phyloP scores from a whole-genome alignment of 495 filamentous ascomycete genomes.

The Zalerion maritima region DNA sequence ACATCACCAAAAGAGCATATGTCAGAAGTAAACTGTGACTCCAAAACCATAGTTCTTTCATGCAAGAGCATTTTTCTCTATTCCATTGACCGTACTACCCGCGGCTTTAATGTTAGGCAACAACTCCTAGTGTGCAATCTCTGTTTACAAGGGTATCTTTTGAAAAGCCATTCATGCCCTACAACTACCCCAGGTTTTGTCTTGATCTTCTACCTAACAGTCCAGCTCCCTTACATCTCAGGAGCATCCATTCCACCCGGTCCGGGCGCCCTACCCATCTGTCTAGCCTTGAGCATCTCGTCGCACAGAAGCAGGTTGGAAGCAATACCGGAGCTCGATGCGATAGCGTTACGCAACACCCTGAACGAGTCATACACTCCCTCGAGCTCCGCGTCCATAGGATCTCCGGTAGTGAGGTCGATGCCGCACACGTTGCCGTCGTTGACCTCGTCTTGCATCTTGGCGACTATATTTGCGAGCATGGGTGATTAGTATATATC shows the following conservation, averaged over 20 bases:
- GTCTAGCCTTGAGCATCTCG: conserved; percentile 91
- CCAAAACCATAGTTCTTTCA: too few relatives aligned
- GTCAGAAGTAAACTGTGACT: too few relatives aligned
- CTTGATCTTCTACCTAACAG: too few relatives aligned
- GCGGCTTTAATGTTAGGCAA: too few relatives aligned
- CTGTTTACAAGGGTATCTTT: too few relatives aligned
- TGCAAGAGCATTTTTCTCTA: too few relatives aligned
- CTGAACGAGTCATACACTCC: conserved; percentile 96
- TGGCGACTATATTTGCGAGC: conserved; percentile 45
- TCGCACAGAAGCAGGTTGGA: conserved; percentile 92
- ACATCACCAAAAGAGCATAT: too few relatives aligned
- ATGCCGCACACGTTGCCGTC: conserved; percentile 81
- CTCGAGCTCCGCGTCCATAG: conserved; percentile 89
- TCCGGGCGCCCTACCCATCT: conserved; percentile 54
- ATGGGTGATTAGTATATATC: not conserved
- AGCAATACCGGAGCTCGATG: conserved; percentile 88
- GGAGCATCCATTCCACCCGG: conserved; percentile 40
- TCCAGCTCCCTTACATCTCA: conserved; percentile 25
- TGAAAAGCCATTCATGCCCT: too few relatives aligned
- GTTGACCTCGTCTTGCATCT: conserved; percentile 67
- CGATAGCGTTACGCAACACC: conserved; percentile 82
- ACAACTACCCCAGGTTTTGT: too few relatives aligned
- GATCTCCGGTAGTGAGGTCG: conserved; percentile 68
- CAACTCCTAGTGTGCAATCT: too few relatives aligned
- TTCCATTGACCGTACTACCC: too few relatives aligned